Evolutionary conservation across 257 asterid genomes (phyloP).

Genomic region (Fraxinus cuspidata): DNA sequence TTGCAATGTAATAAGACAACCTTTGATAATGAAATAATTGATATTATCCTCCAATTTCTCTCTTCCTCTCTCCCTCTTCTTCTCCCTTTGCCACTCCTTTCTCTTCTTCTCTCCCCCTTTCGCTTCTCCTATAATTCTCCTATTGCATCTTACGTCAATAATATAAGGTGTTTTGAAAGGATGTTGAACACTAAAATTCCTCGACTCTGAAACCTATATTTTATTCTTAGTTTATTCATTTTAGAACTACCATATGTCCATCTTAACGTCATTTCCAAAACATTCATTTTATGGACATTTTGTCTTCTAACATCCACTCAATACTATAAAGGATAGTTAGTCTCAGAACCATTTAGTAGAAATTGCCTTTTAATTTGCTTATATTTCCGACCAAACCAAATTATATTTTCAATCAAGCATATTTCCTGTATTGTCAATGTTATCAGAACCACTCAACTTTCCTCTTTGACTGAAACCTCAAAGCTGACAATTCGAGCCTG

Average conservation of each 20-base stretch:
- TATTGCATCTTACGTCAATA: no score
- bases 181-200: neutral
- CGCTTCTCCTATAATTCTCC: no score
- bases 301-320: neutral
- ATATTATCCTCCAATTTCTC: no score
- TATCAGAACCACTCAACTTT: slow-evolving; percentile 9
- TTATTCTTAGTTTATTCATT: neutral
- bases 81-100: no score
- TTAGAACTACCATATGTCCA: neutral
- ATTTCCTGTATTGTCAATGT: neutral
- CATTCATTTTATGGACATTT: neutral
- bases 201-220: neutral
- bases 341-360: neutral
- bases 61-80: no score
- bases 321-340: neutral
- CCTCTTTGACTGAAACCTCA: neutral
- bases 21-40: no score
- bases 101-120: no score
- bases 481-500: neutral
- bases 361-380: neutral
- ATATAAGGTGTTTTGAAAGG: neutral
- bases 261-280: slow-evolving; percentile 1
- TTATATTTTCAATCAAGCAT: neutral
- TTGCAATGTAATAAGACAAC: no score
- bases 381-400: neutral